These are phyloP conservation scores for Peronosclerospora sorghi DNA, from an alignment of 352 stramenopile species.

Conservation along the genomic window DNA sequence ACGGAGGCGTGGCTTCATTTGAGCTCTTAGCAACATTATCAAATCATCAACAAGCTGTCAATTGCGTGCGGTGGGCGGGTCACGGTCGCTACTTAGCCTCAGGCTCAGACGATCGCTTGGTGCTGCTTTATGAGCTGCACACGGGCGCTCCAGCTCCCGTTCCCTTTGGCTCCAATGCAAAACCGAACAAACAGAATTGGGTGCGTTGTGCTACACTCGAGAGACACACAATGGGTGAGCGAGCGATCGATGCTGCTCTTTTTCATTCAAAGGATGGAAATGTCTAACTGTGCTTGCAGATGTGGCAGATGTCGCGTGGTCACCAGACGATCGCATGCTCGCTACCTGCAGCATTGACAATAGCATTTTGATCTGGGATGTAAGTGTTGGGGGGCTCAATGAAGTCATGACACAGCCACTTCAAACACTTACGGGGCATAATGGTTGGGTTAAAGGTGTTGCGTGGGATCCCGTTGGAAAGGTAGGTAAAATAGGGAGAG, in stretches of 20 bases:
- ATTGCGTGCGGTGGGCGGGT: conserved; percentile 74
- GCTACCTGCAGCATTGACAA: conserved; percentile 87
- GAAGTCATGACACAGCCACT: conserved; percentile 74
- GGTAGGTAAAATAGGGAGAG: conserved; percentile 16
- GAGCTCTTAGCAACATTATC: conserved; percentile 71
- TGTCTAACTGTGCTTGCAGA: conserved; percentile 27
- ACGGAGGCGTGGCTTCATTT: conserved; percentile 49
- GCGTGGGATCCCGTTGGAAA: conserved; percentile 83
- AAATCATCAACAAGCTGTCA: conserved; percentile 79
- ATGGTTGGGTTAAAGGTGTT: conserved; percentile 81
- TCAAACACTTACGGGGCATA: conserved; percentile 66
- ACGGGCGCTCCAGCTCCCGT: conserved; percentile 45
- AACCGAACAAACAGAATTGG: conserved; percentile 81
- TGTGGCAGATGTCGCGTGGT: conserved; percentile 80
- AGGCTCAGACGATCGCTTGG: conserved; percentile 72
- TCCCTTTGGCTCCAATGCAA: conserved; percentile 67
- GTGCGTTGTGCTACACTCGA: conserved; percentile 68
- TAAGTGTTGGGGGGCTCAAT: conserved; percentile 35
- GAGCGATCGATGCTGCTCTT: neutral
- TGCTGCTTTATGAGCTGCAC: conserved; percentile 78
- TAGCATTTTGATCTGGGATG: conserved; percentile 79
- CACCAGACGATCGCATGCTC: conserved; percentile 76
- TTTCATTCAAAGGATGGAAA: neutral
- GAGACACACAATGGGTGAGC: conserved; percentile 72
- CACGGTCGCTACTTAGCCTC: conserved; percentile 75